Base-by-base conservation (phyloP, 164 flowering plant genomes). In the Umbilicus rupestris region DNA sequence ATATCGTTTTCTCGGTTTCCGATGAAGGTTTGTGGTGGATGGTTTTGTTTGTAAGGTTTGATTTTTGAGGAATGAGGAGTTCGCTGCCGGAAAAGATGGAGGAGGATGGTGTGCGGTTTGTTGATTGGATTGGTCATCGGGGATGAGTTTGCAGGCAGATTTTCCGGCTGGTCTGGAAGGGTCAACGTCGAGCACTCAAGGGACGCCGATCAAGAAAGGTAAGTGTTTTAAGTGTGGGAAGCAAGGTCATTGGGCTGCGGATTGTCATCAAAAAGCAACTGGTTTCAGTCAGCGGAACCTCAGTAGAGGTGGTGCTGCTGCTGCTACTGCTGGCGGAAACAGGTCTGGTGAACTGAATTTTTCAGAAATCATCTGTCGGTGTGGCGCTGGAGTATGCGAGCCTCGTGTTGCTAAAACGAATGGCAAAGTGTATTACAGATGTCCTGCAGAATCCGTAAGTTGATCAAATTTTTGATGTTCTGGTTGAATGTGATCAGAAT, bases 361-460 rank as follows among this genome's bases (percentile, higher is more conserved):
- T 28, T 7, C 60, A 19, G 60, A 28, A 55, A 28, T 55, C 33
- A 55, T 26, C 16, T 55, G 60, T 55, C 16, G 60, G 31, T 55
- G 60, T 3, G 33, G 60, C 7, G 60, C 60, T 12, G 60, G 60
- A 26, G 33, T 28, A 1, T 55, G 60, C 33, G 6, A 26, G 33
- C 16, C 60, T 28, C 60, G 6, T 7, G 60, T 26, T 55, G 33
- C 60, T 15, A 55, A 55, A 26, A 3, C 33, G 3, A 26, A 2
- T 55, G 60, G 60, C 5, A 3, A 28, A 26, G 60, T 55, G 3
- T 55, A 55, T 16, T 55, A 55, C 33, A 26, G 3, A 11, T 55
- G 60, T 14, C 60, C 60, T 28, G 60, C 60, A 55, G 60, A 55
- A 26, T 55, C 60, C 10, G 60, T 55, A 55, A 52, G 29, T 24